Conservation (phyloP, 2,329 filamentous ascomycete species). For the Neopestalotiopsis sp. region DNA sequence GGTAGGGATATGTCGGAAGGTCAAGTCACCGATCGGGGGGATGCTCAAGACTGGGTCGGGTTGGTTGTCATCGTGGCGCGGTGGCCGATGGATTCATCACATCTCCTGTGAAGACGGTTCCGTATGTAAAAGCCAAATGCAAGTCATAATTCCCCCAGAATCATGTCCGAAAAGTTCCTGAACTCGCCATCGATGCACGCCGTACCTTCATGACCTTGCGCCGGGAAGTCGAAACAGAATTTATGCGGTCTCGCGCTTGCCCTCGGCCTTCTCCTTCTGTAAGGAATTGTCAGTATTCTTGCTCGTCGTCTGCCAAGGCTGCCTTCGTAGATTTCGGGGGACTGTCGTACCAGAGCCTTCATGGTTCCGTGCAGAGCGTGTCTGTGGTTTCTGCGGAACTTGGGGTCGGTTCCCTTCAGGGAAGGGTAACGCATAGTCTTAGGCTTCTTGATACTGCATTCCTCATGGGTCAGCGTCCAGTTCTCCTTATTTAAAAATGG, state of each 20-base stretch:
- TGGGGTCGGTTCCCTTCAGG: slow-evolving; percentile 97
- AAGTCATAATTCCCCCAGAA: slow-evolving; percentile 41
- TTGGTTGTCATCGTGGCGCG: slow-evolving; percentile 35
- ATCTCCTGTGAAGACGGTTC: slow-evolving; percentile 35
- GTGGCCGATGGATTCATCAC: slow-evolving; percentile 35
- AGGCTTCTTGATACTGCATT: slow-evolving; percentile 96
- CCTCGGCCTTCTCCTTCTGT: slow-evolving; percentile 94
- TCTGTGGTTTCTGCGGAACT: slow-evolving; percentile 99
- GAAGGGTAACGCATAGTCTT: slow-evolving; percentile 99
- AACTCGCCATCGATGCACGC: slow-evolving; percentile 37
- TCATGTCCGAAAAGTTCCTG: slow-evolving; percentile 37
- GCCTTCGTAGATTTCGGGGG: background rate
- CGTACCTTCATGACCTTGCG: slow-evolving; percentile 28
- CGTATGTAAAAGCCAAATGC: slow-evolving; percentile 37
- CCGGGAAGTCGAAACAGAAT: slow-evolving; percentile 28
- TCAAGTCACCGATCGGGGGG: slow-evolving; percentile 1
- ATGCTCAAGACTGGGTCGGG: slow-evolving; percentile 17
- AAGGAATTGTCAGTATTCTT: slow-evolving; percentile 5
- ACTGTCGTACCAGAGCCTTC: slow-evolving; percentile 84
- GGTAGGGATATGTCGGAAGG: background rate
- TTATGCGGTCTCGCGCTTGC: slow-evolving; percentile 86
- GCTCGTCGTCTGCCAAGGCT: background rate
- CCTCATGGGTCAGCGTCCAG: slow-evolving; percentile 23
- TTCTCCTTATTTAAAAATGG: background rate
- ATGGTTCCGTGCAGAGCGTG: slow-evolving; percentile 99